Evolutionary conservation across 2,329 filamentous ascomycete genomes (phyloP).

Genomic region (Colletotrichum euphorbiae): DNA sequence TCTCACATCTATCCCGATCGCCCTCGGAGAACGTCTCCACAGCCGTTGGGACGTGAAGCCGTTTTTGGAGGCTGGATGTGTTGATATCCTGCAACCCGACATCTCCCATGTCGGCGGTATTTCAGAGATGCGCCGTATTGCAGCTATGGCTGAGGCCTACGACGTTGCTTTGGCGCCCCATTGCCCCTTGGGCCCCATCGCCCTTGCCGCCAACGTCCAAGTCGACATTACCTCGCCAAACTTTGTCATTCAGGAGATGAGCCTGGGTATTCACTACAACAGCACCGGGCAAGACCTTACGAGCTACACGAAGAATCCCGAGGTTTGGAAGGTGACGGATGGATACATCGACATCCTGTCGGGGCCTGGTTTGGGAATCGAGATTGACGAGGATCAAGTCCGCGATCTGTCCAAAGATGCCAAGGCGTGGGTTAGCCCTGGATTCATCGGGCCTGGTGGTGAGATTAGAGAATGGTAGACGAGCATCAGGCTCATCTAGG

Average conservation of each 20-base stretch:
- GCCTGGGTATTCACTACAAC: conserved; percentile 84
- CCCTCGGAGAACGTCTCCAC: conserved; percentile 78
- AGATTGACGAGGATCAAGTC: conserved; percentile 77
- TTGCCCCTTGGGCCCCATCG: conserved; percentile 79
- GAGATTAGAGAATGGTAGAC: conserved; percentile 75
- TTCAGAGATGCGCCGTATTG: conserved; percentile 76
- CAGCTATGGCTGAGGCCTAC: conserved; percentile 78
- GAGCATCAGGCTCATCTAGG: fast-evolving
- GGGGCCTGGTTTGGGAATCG: conserved; percentile 75
- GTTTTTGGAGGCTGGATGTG: conserved; percentile 74
- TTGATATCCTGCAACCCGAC: conserved; percentile 81
- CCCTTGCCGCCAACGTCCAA: conserved; percentile 77
- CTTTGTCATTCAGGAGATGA: conserved; percentile 83
- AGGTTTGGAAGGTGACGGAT: conserved; percentile 73
- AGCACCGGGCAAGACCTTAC: conserved; percentile 72
- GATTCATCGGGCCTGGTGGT: conserved; percentile 75
- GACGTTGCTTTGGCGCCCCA: conserved; percentile 80
- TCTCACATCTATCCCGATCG: conserved; percentile 72
- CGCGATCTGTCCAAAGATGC: conserved; percentile 68
- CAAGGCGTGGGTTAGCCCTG: conserved; percentile 73
- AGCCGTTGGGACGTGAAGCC: conserved; percentile 79
- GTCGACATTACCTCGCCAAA: conserved; percentile 71
- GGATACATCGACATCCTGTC: conserved; percentile 72
- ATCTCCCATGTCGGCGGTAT: conserved; percentile 79
- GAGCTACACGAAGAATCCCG: conserved; percentile 73